Conservation (phyloP, 2,329 filamentous ascomycete species). For the Tolypocladium pustulatum region DNA sequence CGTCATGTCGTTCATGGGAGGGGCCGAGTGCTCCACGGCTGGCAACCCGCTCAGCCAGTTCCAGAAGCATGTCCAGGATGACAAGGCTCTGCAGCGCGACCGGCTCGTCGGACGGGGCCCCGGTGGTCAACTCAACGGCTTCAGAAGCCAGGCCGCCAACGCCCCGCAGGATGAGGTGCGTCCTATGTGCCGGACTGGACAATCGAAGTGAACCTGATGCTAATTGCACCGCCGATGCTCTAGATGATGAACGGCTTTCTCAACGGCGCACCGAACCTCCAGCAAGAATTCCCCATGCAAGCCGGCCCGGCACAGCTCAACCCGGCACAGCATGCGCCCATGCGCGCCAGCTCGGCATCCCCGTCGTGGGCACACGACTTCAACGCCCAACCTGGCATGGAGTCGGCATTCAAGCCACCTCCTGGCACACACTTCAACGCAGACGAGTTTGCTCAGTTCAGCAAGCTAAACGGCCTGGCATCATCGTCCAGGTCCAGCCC, state of each 20-base stretch:
- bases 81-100: conserved; percentile 89
- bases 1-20: conserved; percentile 87
- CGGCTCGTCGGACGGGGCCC: conserved; percentile 69
- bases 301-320: conserved; percentile 37
- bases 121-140: conserved; percentile 60
- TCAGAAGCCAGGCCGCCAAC: conserved; percentile 61
- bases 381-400: conserved; percentile 55
- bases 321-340: conserved; percentile 37
- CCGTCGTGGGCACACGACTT: conserved; percentile 45
- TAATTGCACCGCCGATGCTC: conserved; percentile 12
- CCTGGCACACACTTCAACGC: conserved; percentile 57
- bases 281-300: conserved; percentile 43
- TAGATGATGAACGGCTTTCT: conserved; percentile 93
- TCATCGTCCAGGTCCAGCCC: conserved; percentile 42
- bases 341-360: conserved; percentile 42
- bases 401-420: conserved; percentile 54
- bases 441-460: conserved; percentile 81
- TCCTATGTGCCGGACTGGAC: conserved; percentile 4
- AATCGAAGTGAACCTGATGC: conserved; percentile 11
- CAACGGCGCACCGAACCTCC: conserved; percentile 58
- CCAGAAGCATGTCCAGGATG: conserved; percentile 92
- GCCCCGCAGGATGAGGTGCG: conserved; percentile 63
- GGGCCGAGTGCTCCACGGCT: conserved; percentile 91
- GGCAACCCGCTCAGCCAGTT: conserved; percentile 96
- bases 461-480: conserved; percentile 55